Evolutionary conservation across 2,329 filamentous ascomycete genomes (phyloP), one percentile per base, ranked within the genome.

Genomic region (Colletotrichum tofieldiae): DNA sequence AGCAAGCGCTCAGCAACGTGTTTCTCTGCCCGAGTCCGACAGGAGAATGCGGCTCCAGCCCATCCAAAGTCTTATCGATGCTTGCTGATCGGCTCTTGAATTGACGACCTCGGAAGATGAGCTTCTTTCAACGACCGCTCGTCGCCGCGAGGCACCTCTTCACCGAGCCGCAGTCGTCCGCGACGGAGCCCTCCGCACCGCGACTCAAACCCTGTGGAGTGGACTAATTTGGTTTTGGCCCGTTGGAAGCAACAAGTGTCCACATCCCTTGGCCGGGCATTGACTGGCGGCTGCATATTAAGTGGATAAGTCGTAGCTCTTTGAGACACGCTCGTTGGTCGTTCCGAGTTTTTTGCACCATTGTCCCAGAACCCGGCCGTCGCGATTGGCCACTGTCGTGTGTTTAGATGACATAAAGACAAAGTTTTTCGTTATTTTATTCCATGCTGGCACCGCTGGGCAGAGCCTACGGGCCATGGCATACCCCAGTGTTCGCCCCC

Each of bases 81-180:
- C 43, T 49, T 47, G 20, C 29, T 62, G 45, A 62, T 51, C 32
- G 59, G 23, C 59, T 35, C 32, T 26, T 43, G 29, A 54, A 32
- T 41, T 9, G 14, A 55, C 26, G 43, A 35, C 16, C 23, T 29
- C 7, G 9, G 26, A 18, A 49, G 20, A 45, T 35, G 63, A 59
- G 58, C 69, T 68, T 72, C 69, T 72, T 68, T 68, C 45, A 59
- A 72, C 69, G 58, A 52, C 65, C 58, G 12, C n/a, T n/a, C 47
- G 12, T 37, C n/a, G 32, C 16, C 9, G 32, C 7, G 43, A 49
- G 43, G n/a, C 11, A 23, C 20, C 1, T 12, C 14, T 52, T 60
- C 41, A 32, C 41, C 58, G 12, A 11, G 41, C 11, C 9, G 12
- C 32, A 35, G 32, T n/a, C 35, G 55, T 26, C 3, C n/a, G n/a